A percentile compares a stretch with the other conserved stretches of the same genome.
Conservation (phyloP, 805 yeast species). For the Kluyveromyces nonfermentans region DNA sequence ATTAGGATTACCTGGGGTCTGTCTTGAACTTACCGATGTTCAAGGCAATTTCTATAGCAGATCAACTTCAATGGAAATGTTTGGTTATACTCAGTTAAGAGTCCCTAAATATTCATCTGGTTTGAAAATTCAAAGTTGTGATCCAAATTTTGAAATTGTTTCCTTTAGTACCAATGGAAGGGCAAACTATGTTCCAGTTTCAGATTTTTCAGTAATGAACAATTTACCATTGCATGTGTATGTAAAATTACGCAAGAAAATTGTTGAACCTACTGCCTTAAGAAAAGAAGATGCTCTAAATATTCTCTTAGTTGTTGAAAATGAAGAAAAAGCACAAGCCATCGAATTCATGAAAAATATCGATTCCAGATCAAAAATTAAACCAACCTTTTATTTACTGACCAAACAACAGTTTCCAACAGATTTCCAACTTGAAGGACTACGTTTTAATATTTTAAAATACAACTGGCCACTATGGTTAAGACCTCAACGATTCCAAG, state of each 20-base stretch:
- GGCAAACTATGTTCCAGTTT: conserved; percentile 16
- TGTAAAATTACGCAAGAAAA: conserved; percentile 11
- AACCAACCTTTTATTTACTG: conserved; percentile 62
- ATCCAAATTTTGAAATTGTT: conserved; percentile 14
- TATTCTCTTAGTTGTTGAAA: neutral
- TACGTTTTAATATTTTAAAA: conserved; percentile 38
- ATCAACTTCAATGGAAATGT: conserved; percentile 65
- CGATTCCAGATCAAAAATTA: neutral
- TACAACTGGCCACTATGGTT: conserved; percentile 94
- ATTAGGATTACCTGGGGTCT: conserved; percentile 38
- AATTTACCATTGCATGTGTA: conserved; percentile 15
- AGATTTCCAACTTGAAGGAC: neutral
- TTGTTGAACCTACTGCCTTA: neutral
- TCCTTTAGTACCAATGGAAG: conserved; percentile 18
- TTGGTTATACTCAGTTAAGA: conserved; percentile 72
- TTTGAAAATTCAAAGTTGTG: conserved; percentile 14
- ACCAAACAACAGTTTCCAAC: neutral
- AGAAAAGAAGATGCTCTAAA: neutral
- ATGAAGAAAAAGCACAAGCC: neutral
- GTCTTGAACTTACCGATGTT: conserved; percentile 36
- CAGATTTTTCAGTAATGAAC: conserved; percentile 9
- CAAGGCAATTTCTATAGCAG: conserved; percentile 31
- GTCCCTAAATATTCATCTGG: conserved; percentile 6
- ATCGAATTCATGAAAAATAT: neutral
- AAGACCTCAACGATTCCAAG: conserved; percentile 65